Evolutionary conservation across 2,329 filamentous ascomycete genomes (phyloP).

Genomic region (Mycosphaerelloides madeirae): DNA sequence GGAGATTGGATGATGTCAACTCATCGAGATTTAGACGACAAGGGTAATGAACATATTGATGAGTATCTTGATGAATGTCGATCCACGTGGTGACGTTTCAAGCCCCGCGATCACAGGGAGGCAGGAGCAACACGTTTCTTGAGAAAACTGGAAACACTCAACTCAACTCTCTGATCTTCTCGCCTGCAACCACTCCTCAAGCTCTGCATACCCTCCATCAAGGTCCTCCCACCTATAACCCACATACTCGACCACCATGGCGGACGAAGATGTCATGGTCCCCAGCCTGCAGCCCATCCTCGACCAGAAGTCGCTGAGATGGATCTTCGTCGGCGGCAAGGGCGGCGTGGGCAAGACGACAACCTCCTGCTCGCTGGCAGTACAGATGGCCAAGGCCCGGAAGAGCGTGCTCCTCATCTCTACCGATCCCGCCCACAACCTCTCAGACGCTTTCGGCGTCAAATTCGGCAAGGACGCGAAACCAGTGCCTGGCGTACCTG

Average conservation of each 20-base stretch:
- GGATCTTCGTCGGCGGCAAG: slow-evolving; percentile 99
- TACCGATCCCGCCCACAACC: slow-evolving; percentile 95
- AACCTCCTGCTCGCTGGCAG: slow-evolving; percentile 97
- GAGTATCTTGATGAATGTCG: background rate
- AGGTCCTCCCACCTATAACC: background rate
- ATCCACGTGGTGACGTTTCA: background rate
- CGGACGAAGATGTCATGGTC: slow-evolving; percentile 69
- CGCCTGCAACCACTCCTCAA: no score
- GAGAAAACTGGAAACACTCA: background rate
- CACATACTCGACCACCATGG: slow-evolving; percentile 32
- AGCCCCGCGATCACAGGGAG: slow-evolving; percentile 3
- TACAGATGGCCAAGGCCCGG: slow-evolving; percentile 91
- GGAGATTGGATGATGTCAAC: no score
- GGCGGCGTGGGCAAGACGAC: slow-evolving; percentile 93
- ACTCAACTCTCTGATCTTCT: no score
- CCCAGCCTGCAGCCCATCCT: slow-evolving; percentile 91
- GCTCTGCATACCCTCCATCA: no score
- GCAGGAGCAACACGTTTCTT: slow-evolving; percentile 5
- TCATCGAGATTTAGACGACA: no score
- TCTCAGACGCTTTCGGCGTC: slow-evolving; percentile 95
- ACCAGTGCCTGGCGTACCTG: slow-evolving; percentile 84
- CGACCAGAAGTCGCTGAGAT: slow-evolving; percentile 89
- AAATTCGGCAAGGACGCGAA: slow-evolving; percentile 99
- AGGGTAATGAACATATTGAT: no score
- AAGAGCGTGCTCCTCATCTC: slow-evolving; percentile 96